Evolutionary conservation across 176 grass and related monocot genomes (phyloP).

Genomic region (Oropetium thomaeum): DNA sequence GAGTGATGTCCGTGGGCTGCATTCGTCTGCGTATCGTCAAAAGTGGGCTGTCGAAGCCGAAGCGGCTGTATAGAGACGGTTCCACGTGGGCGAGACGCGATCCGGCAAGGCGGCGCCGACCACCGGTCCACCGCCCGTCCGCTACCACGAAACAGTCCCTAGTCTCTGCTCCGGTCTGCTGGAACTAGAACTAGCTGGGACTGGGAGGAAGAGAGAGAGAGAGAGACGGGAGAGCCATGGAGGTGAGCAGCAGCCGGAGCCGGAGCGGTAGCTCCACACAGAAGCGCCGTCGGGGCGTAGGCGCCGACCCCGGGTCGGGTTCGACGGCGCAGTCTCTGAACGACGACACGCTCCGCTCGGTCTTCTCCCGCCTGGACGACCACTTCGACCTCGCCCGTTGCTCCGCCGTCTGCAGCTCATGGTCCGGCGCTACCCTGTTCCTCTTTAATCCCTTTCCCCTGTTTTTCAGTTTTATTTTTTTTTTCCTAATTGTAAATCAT

Average conservation of each 20-base stretch:
- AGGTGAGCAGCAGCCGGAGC: slow-evolving; percentile 46
- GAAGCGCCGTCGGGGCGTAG: slow-evolving; percentile 19
- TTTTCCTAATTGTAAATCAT: neutral
- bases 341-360: slow-evolving; percentile 60
- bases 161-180: neutral
- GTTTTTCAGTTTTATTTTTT: neutral
- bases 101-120: neutral
- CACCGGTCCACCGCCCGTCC: neutral
- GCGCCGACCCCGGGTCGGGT: too few relatives aligned
- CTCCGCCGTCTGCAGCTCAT: slow-evolving; percentile 82
- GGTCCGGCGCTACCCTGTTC: slow-evolving; percentile 32
- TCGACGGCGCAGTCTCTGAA: slow-evolving; percentile 40
- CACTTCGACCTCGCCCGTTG: slow-evolving; percentile 90
- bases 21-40: too few relatives aligned
- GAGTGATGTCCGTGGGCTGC: too few relatives aligned
- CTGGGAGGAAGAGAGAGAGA: neutral
- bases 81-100: neutral
- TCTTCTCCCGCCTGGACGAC: slow-evolving; percentile 71
- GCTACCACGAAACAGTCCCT: neutral
- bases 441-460: neutral
- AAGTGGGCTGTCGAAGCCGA: neutral
- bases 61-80: too few relatives aligned
- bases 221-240: slow-evolving; percentile 7
- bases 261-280: neutral
- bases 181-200: neutral